Conservation (phyloP, 2,329 filamentous ascomycete species). For the Coniochaeta pulveracea region DNA sequence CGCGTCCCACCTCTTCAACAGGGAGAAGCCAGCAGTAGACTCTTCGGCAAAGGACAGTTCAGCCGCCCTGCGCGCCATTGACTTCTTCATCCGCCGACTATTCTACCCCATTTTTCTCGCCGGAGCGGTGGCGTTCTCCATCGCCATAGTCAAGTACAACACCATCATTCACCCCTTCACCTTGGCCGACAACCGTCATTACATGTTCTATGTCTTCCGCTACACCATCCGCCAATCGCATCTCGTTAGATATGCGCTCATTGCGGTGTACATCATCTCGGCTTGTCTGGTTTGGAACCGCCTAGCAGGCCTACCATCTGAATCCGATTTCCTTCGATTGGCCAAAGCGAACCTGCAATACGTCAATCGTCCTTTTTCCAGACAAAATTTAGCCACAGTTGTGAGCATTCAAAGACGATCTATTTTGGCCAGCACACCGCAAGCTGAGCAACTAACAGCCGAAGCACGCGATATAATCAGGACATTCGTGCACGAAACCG, state of each 20-base stretch:
- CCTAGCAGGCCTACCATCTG: slow-evolving; percentile 47
- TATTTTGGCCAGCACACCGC: not conserved
- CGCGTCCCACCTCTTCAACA: too few species aligned
- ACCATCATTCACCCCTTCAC: slow-evolving; percentile 95
- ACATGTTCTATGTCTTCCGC: slow-evolving; percentile 93
- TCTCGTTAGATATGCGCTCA: slow-evolving; percentile 53
- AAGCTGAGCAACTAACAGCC: not conserved
- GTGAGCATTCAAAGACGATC: too few species aligned
- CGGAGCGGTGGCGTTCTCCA: slow-evolving; percentile 23
- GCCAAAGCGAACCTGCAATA: too few species aligned
- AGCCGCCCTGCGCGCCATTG: slow-evolving; percentile 9
- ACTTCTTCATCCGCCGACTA: slow-evolving; percentile 18
- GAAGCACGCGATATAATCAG: too few species aligned
- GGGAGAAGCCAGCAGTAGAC: too few species aligned
- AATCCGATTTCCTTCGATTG: too few species aligned
- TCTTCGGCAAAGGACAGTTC: not conserved
- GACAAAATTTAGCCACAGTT: too few species aligned
- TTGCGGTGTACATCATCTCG: slow-evolving; percentile 58
- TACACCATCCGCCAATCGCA: slow-evolving; percentile 60
- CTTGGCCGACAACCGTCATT: slow-evolving; percentile 91
- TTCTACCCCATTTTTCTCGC: slow-evolving; percentile 26
- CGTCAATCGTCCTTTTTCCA: slow-evolving; percentile 7
- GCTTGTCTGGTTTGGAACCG: slow-evolving; percentile 57
- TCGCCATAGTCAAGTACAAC: slow-evolving; percentile 59
- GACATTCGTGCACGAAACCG: too few species aligned